These are phyloP conservation scores for Chloroidium sp. DNA, from an alignment of 163 green algal species.

Conservation along the genomic window DNA sequence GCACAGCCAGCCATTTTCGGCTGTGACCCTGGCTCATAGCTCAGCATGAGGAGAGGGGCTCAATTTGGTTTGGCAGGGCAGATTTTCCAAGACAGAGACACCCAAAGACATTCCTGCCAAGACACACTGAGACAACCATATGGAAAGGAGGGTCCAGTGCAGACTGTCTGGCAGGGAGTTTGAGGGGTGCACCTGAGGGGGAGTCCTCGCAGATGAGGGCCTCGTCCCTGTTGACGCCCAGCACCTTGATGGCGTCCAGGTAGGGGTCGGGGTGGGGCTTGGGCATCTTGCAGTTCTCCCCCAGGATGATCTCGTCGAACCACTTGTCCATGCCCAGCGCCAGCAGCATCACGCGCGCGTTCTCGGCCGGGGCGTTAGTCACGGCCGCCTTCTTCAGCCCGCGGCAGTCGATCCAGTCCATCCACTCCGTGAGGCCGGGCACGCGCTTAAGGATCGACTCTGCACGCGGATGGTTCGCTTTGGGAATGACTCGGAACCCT, in stretches of 20 bases:
- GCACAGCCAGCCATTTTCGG: no score
- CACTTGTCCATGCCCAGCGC: constrained; percentile 24
- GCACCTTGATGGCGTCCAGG: constrained; percentile 26
- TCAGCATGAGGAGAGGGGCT: no score
- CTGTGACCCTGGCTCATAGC: no score
- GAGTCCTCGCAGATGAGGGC: constrained; percentile 56
- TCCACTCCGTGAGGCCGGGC: constrained; percentile 45
- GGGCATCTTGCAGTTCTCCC: constrained; percentile 43
- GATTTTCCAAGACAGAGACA: no score
- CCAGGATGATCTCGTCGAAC: constrained; percentile 42
- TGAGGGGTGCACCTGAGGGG: constrained; percentile 20
- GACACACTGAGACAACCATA: no score
- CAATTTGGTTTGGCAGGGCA: no score
- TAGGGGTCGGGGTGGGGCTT: constrained; percentile 71
- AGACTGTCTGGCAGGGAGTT: neutral
- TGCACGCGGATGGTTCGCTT: neutral
- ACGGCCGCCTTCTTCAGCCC: constrained; percentile 46
- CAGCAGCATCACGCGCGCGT: constrained; percentile 47
- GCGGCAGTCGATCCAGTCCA: constrained; percentile 34
- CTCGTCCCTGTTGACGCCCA: constrained; percentile 28
- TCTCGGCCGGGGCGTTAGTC: constrained; percentile 55
- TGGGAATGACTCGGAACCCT: no score
- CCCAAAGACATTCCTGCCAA: no score
- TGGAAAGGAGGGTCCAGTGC: no score
- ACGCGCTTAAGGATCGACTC: constrained; percentile 14